phyloP scores from a whole-genome alignment of 495 filamentous ascomycete genomes.

The Trichoderma virens region DNA sequence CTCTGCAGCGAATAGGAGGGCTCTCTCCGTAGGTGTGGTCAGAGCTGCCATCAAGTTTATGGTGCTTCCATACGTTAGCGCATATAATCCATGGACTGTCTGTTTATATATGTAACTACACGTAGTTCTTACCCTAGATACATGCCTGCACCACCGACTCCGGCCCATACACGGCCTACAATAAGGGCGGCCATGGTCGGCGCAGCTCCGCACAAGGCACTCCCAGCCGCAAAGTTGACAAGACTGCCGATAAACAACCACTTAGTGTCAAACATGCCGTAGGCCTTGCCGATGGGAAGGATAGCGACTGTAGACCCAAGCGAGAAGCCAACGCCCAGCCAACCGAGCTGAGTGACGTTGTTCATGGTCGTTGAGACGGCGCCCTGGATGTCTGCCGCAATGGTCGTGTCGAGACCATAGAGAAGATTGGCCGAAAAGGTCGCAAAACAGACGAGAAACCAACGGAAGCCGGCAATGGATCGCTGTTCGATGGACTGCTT shows the following conservation, averaged over 20 bases:
- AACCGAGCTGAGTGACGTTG: slow-evolving; percentile 44
- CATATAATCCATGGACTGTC: too few relatives aligned
- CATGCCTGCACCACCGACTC: slow-evolving; percentile 39
- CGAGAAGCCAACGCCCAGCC: slow-evolving; percentile 48
- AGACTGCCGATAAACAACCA: slow-evolving; percentile 41
- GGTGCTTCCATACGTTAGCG: too few relatives aligned
- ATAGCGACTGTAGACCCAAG: slow-evolving; percentile 41
- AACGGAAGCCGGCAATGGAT: too few relatives aligned
- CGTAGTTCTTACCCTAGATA: slow-evolving; percentile 42
- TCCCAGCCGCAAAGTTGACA: slow-evolving; percentile 43
- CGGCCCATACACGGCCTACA: slow-evolving; percentile 35
- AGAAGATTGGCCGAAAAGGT: too few relatives aligned
- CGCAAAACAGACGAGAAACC: too few relatives aligned
- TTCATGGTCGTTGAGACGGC: slow-evolving; percentile 42
- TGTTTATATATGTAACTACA: too few relatives aligned
- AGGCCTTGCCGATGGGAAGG: slow-evolving; percentile 32
- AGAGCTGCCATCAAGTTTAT: too few relatives aligned
- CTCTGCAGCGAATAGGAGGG: too few relatives aligned
- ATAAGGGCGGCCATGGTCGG: slow-evolving; percentile 43
- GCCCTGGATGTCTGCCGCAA: slow-evolving; percentile 52
- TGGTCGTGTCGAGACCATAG: slow-evolving; percentile 55
- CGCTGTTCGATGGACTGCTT: too few relatives aligned
- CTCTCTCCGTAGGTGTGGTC: too few relatives aligned
- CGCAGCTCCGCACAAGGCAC: slow-evolving; percentile 46
- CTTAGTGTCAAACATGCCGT: slow-evolving; percentile 44